phyloP scores from a whole-genome alignment of 805 yeast genomes.

The Millerozyma miso region DNA sequence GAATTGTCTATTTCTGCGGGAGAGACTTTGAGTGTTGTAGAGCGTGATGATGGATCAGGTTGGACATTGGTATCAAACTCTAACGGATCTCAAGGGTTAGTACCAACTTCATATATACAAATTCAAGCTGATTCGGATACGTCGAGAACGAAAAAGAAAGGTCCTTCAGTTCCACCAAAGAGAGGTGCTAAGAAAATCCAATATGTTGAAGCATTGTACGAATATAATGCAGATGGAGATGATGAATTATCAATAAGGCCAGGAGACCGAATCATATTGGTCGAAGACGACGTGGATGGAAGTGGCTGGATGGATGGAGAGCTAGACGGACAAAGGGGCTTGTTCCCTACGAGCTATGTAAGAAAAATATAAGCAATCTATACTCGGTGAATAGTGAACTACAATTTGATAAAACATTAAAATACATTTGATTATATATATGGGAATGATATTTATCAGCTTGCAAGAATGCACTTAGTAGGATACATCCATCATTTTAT shows the following conservation, averaged over 20 bases:
- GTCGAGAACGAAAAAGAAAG: conserved; percentile 40
- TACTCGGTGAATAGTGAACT: neutral
- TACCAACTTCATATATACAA: conserved; percentile 78
- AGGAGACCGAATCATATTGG: conserved; percentile 70
- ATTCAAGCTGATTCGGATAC: conserved; percentile 16
- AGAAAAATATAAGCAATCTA: conserved; percentile 21
- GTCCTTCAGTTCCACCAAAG: conserved; percentile 79
- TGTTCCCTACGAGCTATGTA: conserved; percentile 71
- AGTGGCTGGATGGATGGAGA: conserved; percentile 98
- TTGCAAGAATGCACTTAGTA: conserved; percentile 5
- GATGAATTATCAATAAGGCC: conserved; percentile 70
- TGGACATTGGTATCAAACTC: conserved; percentile 64
- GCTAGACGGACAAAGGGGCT: conserved; percentile 30
- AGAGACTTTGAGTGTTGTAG: conserved; percentile 54
- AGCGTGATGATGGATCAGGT: conserved; percentile 84
- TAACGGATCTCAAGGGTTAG: conserved; percentile 64
- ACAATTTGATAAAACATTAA: conserved; percentile 2
- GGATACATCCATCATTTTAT: conserved; percentile 2
- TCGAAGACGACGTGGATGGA: conserved; percentile 54
- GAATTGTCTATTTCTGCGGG: conserved; percentile 64
- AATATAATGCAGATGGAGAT: conserved; percentile 70
- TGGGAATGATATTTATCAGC: conserved; percentile 10
- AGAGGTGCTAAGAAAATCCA: conserved; percentile 63
- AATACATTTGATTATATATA: conserved; percentile 7
- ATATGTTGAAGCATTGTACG: conserved; percentile 67